These are phyloP conservation scores for Magnolia officinalis DNA, from an alignment of 164 flowering plant species.

Conservation along the genomic window DNA sequence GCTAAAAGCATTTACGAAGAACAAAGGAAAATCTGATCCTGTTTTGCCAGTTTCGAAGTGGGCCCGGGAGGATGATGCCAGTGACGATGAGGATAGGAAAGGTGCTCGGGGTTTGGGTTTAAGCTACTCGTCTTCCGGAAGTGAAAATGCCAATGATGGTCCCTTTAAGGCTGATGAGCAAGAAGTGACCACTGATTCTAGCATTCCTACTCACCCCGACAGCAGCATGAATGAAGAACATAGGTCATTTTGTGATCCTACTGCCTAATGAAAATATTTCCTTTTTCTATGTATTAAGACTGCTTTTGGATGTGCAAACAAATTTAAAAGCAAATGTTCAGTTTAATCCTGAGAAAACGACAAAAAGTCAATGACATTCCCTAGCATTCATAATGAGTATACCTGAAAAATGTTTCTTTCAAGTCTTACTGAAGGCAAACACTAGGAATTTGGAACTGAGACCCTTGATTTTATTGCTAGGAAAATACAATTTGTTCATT, in stretches of 20 bases:
- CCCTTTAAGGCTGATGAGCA: slow-evolving; percentile 40
- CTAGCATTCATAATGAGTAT: neutral
- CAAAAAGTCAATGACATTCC: neutral
- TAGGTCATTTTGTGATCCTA: slow-evolving; percentile 39
- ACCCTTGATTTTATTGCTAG: neutral
- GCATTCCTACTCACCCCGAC: slow-evolving; percentile 46
- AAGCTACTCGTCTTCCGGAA: slow-evolving; percentile 93
- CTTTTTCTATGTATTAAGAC: neutral
- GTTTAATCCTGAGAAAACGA: neutral
- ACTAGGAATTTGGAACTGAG: neutral
- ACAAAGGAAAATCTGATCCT: slow-evolving; percentile 56
- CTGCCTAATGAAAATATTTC: neutral
- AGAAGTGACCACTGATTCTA: slow-evolving; percentile 46
- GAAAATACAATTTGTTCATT: too few relatives aligned
- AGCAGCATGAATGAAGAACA: slow-evolving; percentile 78
- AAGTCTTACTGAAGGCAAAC: neutral
- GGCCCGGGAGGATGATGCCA: slow-evolving; percentile 90
- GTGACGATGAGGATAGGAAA: slow-evolving; percentile 75
- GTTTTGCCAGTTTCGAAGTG: slow-evolving; percentile 85
- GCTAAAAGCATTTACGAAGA: slow-evolving; percentile 47
- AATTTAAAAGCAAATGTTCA: too few relatives aligned
- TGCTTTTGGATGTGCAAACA: neutral
- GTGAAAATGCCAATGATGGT: slow-evolving; percentile 73
- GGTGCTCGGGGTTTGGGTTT: slow-evolving; percentile 57
- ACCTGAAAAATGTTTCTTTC: neutral